Evolutionary conservation across 1,139 yeast genomes (phyloP), one percentile per base, ranked within the genome.

Genomic region (Taiozyma sp.): DNA sequence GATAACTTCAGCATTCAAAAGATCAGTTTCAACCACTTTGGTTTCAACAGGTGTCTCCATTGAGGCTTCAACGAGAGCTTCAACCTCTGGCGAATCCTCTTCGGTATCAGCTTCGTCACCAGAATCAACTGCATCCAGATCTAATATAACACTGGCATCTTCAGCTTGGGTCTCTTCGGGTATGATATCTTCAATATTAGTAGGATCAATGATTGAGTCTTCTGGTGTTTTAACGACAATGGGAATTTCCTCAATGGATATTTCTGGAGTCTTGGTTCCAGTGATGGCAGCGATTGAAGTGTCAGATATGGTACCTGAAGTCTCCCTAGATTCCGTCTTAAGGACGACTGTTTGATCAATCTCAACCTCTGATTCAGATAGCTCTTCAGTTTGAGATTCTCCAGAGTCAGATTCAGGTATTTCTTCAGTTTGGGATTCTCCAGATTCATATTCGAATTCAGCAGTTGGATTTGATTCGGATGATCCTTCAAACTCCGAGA

Each of bases 11-110:
- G 42, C n/a, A 21, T 22, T 35, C 14, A 35, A 42, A 32, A 19
- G 24, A 13, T n/a, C 39, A 42, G 48, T 26, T 16, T 44, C 50
- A 42, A n/a, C 26, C 19, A 44, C 47, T n/a, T 29, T 26, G 16
- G 43, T 45, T 13, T 16, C 45, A 19, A 4, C 42, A 13, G 11
- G 4, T n/a, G 24, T 19, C 19, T 29, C 43, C 7, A 35, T 22
- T 16, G 43, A 8, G 13, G n/a, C 8, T 29, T 26, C 44, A 35
- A 22, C 4, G 22, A 9, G 6, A 37, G 41, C 19, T 19, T 34
- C 46, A 35, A 24, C 19, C 24, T 13, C 29, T 19, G 14, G 26
- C 16, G 13, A 28, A 22, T 34, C 41, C 14, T 47, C 45, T 16
- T 46, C 45, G 21, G 42, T 50, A 19, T 41, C 44, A 13, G 41